phyloP scores from a whole-genome alignment of 2,329 filamentous ascomycete genomes.

The Orbilia javanica region DNA sequence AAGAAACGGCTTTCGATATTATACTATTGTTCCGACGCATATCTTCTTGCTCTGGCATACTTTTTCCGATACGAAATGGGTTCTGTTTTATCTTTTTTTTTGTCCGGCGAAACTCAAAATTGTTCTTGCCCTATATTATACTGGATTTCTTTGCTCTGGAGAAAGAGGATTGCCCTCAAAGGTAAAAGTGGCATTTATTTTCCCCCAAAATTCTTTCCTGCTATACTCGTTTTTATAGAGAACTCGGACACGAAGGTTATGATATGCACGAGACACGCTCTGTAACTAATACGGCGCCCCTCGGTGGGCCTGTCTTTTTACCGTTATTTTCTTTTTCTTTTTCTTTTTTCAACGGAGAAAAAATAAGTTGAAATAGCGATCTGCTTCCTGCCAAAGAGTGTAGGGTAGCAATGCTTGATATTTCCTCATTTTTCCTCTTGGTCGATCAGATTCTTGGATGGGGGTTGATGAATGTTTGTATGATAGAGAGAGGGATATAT shows the following conservation, averaged over 20 bases:
- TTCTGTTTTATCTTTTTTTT: not conserved
- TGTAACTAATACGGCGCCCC: slow-evolving; percentile 9
- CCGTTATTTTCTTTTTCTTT: not conserved
- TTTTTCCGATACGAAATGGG: slow-evolving; percentile 10
- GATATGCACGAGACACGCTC: slow-evolving; percentile 5
- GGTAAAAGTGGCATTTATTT: slow-evolving; percentile 5
- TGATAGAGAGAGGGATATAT: not conserved
- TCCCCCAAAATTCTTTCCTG: slow-evolving; percentile 4
- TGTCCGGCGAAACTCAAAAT: slow-evolving; percentile 1
- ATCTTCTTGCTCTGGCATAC: not conserved
- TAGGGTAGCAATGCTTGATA: not conserved
- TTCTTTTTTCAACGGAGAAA: not conserved
- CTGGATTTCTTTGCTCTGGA: slow-evolving; percentile 4
- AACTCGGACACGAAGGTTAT: slow-evolving; percentile 10
- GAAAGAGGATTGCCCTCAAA: not conserved
- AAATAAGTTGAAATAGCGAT: not conserved
- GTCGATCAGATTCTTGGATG: not conserved
- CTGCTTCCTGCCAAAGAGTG: not conserved
- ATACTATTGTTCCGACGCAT: not conserved
- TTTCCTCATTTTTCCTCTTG: not conserved
- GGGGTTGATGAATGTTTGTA: slow-evolving; percentile 3
- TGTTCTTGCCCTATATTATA: slow-evolving; percentile 1
- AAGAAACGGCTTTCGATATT: not conserved
- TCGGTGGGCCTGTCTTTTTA: not conserved
- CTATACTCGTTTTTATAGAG: slow-evolving; percentile 2